Conservation (phyloP, 305 asterid genomes). For the Solanum chacoense region DNA sequence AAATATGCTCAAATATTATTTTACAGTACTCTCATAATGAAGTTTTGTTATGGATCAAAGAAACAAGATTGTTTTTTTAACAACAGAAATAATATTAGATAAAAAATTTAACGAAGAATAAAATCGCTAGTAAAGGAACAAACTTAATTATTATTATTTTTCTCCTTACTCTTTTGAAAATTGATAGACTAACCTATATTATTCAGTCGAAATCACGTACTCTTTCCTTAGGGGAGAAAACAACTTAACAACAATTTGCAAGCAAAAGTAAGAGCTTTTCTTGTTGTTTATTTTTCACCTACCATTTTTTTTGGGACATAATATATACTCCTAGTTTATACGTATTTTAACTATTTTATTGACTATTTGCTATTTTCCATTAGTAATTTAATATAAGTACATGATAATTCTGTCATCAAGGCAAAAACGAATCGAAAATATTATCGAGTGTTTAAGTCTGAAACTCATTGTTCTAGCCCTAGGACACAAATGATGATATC, state of each 20-base stretch:
- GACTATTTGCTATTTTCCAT: not conserved
- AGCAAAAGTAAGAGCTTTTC: not conserved
- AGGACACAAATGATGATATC: not conserved
- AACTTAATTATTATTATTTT: too few relatives aligned
- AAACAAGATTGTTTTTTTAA: too few relatives aligned
- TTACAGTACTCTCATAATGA: too few relatives aligned
- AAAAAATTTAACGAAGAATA: too few relatives aligned
- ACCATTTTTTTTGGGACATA: not conserved
- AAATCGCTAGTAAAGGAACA: not conserved
- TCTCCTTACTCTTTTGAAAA: not conserved
- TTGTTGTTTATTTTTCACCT: not conserved
- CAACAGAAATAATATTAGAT: too few relatives aligned
- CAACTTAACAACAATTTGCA: not conserved
- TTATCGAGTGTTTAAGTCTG: not conserved
- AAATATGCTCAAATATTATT: too few relatives aligned
- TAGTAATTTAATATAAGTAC: accelerated
- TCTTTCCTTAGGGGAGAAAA: not conserved
- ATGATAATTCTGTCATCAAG: not conserved
- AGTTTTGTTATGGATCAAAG: too few relatives aligned
- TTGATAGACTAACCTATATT: not conserved
- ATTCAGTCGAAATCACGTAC: not conserved
- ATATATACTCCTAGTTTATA: not conserved
- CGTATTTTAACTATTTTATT: not conserved
- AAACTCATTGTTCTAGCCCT: too few relatives aligned
- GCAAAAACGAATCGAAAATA: not conserved